Base-by-base conservation (phyloP, 179 eudicot species). In the Beta macrorhiza region DNA sequence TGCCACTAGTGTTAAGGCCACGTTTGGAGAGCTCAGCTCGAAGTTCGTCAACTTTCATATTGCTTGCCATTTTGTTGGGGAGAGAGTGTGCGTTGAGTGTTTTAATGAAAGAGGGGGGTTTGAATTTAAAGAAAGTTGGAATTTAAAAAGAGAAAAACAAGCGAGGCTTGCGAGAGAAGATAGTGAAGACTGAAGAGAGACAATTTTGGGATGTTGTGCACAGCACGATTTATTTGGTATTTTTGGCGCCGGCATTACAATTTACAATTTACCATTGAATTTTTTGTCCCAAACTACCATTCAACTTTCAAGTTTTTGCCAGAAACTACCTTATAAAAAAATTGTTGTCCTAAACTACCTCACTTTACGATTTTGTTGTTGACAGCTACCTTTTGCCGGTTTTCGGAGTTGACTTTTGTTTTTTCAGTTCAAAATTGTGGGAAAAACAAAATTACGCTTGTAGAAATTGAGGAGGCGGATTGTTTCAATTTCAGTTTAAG, bases 1-100 rank as follows among this genome's bases (percentile, higher is more conserved):
- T 86, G 74, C 98, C 98, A 81, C 89, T n/a, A 74, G 89, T 93
- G 84, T 81, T 81, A 72, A 93, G 93, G 65, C 93, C 95, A 80
- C 97, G 92, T 79, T 88, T 81, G 74, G 90, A 78, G 76, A 95
- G 98, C 77, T 90, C 87, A 42, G 86, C 76, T 47, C 98, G 91
- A 59, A 95, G 97, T 78, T 93, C 93, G 45, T 90, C 93, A 9
- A 92, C 98, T 79, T 87, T 92, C 83, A 92, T 87, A 22, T 84
- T 83, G 87, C 56, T 89, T 1, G 88, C 84, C 91, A 90, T 89
- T 70, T 52, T 61, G 14, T 49, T 32, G 7, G 20, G 9, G 5
- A 44, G 49, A 25, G 76, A 59, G 62, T 13, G 55, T 2, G 10
- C 37, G 37, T 10, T 37, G 47, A 11, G 42, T 10, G 37, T 10